Evolutionary conservation across 495 filamentous ascomycete genomes (phyloP), one percentile per base, ranked within the genome.

Genomic region (Filosporella fistucella): DNA sequence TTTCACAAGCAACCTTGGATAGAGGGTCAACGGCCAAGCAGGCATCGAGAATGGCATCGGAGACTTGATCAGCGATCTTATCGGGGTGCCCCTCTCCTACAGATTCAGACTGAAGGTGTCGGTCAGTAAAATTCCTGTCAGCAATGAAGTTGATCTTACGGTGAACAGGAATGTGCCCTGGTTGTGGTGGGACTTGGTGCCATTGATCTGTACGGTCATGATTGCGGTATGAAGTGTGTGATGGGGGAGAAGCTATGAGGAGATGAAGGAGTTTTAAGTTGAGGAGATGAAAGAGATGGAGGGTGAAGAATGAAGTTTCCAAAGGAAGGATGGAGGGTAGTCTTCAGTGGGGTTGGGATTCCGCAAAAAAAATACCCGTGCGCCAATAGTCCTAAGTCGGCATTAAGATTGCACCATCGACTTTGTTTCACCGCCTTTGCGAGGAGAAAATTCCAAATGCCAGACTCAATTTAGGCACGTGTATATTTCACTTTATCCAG

Each of bases 1-100:
- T 96, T 80, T 98, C 93, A 68, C 93, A 98, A 67, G 91, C 93
- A 55, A 96, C 85, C 82, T 98, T 98, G 71, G 93, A 96, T 59
- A 97, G 80, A 38, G 93, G 93, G 66, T 98, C 93, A 67, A 89
- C 86, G 49, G 74, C 72, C 55, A 98, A 75, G 72, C 93, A 97
- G 70, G 93, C 93, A 80, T 98, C 93, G 77, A 98, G 91, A 63
- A 98, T 78, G 57, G 93, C 93, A 73, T 98, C 93, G 43, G 91
- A 96, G 60, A 98, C 88, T 75, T 98, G 93, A 72, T 98, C 93
- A 67, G 87, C 88, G 65, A 95, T 95, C 83, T 96, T 95, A 73
- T 96, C 91, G 53, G 91, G 89, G 76, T 96, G 91, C 55, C 93
- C 93, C 76, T 96, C 90, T 64, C 91, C 91, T 61, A 98, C 93